Evolutionary conservation across 371 early-diverging fungal species (phyloP).

Genomic region (Rhizopus sp.): DNA sequence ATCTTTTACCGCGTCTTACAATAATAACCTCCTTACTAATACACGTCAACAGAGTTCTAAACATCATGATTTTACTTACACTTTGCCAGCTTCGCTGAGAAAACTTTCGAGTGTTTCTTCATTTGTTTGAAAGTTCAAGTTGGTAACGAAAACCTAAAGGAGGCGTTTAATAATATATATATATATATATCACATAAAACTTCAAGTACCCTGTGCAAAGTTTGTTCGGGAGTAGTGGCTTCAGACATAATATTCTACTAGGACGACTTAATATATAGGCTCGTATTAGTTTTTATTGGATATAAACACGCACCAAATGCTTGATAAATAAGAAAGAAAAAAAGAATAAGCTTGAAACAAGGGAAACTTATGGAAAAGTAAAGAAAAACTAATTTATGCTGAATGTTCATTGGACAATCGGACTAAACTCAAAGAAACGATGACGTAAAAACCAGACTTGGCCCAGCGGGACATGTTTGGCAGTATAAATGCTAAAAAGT

Average conservation of each 20-base stretch:
- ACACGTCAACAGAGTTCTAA: not conserved
- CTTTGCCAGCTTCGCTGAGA: conserved; percentile 76
- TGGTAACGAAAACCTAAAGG: conserved; percentile 91
- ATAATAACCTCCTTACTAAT: conserved; percentile 15
- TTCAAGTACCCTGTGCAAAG: not conserved
- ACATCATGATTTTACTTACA: conserved; percentile 53
- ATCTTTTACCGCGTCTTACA: conserved; percentile 9
- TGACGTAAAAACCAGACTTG: no score
- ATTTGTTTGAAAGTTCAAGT: conserved; percentile 84
- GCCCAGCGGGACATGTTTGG: no score
- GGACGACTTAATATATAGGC: not conserved
- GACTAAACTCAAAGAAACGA: not conserved
- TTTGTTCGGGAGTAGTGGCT: conserved; percentile 2
- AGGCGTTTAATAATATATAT: not conserved
- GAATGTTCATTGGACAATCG: not conserved
- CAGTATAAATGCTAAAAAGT: no score
- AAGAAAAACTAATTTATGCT: conserved; percentile 1
- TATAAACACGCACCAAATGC: no score
- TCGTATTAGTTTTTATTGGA: no score
- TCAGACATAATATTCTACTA: conserved; percentile 1
- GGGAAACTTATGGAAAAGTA: conserved; percentile 1
- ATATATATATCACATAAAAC: not conserved
- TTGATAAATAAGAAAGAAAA: no score
- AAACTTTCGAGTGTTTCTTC: conserved; percentile 74
- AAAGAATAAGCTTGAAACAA: not conserved